Base-by-base conservation (phyloP, 352 stramenopile genomes). In the Globisporangium iwayamae region DNA sequence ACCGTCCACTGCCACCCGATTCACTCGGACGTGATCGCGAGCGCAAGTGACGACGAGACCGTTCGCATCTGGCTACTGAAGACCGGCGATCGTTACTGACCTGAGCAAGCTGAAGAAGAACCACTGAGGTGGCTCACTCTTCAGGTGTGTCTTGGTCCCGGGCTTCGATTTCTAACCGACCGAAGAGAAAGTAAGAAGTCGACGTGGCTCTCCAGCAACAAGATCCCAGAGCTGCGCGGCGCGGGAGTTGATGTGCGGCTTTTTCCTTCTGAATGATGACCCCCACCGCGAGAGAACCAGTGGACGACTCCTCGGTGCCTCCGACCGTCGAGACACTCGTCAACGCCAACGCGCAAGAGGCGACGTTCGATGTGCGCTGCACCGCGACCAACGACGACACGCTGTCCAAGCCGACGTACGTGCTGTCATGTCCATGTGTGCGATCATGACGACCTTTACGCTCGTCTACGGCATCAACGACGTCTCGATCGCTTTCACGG, bases 1-100 rank as follows among this genome's bases (percentile, higher is more conserved):
- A 76, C 77, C n/a, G 78, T 91, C 2, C 69, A 73, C 8, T 70
- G 69, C 18, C 83, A 94, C 52, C 85, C 85, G 7, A 25, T 75
- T 11, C 69, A 74, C 54, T 51, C 65, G 4, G 70, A 89, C 41
- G 56, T 94, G 18, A 62, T 94, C 46, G 83, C 75, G 4, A 90
- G 76, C 30, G 83, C 81, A 54, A 90, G 83, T 38, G 85, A 94
- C 64, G 85, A 94, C 53, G 81, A 90, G 51, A 92, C 83, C 2
- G 62, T 94, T 20, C 76, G 74, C 2, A 11, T 87, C 8, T 87
- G 78, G 78, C 56, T 52, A 5, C 61, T 87, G 9, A 73, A 56
- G 25, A 10, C 20, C 2, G 32, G 25, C 3, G 20, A 58, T 25
- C 14, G 45, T 10, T 30, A 30, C 30, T 57, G 52, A 57, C 16